A percentile compares a stretch with the other conserved stretches of the same genome.
phyloP scores from a whole-genome alignment of 257 asterid genomes.

The Gardenia jasminoides region DNA sequence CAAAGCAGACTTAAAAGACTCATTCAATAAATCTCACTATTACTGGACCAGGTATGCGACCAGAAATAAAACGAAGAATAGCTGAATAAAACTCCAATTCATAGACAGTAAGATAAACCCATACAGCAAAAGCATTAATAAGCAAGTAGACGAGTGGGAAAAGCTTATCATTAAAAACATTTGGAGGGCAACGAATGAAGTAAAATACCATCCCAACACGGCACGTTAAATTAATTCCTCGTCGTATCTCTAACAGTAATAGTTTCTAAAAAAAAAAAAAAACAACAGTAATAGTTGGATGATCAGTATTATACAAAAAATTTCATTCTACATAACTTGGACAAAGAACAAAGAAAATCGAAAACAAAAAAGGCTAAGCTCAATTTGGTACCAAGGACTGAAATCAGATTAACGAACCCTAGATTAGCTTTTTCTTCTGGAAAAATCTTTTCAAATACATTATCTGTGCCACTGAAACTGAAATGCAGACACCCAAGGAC shows the following conservation, averaged over 20 bases:
- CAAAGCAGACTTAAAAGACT: background rate
- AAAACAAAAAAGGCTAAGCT: slow-evolving; percentile 4
- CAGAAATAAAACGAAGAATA: background rate
- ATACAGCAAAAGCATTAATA: background rate
- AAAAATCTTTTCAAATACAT: slow-evolving; percentile 63
- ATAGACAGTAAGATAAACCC: background rate
- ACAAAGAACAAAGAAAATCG: background rate
- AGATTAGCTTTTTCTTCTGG: slow-evolving; percentile 86
- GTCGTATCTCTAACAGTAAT: background rate
- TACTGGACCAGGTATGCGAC: background rate
- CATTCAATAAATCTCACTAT: background rate
- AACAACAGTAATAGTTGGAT: background rate
- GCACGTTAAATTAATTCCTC: background rate
- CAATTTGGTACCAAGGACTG: slow-evolving; percentile 18
- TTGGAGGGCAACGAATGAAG: background rate
- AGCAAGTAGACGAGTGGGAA: background rate
- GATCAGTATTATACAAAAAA: slow-evolving; percentile 8
- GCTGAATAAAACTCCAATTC: background rate
- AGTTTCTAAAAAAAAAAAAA: too few relatives aligned
- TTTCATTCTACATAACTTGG: background rate
- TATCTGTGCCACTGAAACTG: slow-evolving; percentile 53
- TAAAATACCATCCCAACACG: background rate
- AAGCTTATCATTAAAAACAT: background rate
- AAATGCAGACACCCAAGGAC: slow-evolving; percentile 69
- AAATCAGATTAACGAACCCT: slow-evolving; percentile 32